Evolutionary conservation across 176 grass and related monocot species (phyloP).

Genomic region (Rhipidocladum racemiflorum): DNA sequence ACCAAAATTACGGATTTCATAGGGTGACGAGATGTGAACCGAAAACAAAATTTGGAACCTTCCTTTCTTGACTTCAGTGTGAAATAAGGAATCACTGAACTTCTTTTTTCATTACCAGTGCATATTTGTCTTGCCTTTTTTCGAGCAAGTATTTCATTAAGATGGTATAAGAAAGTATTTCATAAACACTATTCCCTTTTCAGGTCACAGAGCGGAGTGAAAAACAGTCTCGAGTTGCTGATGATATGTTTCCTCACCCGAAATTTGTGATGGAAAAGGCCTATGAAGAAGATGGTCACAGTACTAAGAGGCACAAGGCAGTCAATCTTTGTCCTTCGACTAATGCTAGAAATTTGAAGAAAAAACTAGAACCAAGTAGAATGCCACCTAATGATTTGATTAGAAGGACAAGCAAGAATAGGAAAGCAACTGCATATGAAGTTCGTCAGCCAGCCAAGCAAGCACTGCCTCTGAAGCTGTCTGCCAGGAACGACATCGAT

Average conservation of each 20-base stretch:
- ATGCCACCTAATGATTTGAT: neutral
- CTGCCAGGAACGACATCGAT: neutral
- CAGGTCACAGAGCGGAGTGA: neutral
- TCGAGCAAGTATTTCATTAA: neutral
- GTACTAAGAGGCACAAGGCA: neutral
- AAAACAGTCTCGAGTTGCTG: neutral
- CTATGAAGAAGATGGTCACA: neutral
- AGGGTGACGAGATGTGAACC: no score
- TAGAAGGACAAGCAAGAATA: neutral
- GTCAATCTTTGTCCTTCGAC: conserved; percentile 3
- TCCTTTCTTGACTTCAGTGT: conserved; percentile 1
- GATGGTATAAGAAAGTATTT: conserved; percentile 1
- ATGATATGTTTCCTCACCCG: neutral
- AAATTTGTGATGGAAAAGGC: conserved; percentile 15
- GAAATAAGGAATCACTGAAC: neutral
- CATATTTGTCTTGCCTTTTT: neutral
- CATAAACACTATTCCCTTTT: neutral
- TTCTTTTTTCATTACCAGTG: neutral
- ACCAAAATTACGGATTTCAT: no score
- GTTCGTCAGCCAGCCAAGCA: neutral
- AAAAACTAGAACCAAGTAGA: neutral
- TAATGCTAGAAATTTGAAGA: conserved; percentile 17
- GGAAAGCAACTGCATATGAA: neutral
- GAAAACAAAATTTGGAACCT: no score
- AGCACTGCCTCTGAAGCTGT: neutral